These are phyloP conservation scores for Podila epicladia DNA, from an alignment of 192 early-diverging fungal genomes.

Conservation along the genomic window DNA sequence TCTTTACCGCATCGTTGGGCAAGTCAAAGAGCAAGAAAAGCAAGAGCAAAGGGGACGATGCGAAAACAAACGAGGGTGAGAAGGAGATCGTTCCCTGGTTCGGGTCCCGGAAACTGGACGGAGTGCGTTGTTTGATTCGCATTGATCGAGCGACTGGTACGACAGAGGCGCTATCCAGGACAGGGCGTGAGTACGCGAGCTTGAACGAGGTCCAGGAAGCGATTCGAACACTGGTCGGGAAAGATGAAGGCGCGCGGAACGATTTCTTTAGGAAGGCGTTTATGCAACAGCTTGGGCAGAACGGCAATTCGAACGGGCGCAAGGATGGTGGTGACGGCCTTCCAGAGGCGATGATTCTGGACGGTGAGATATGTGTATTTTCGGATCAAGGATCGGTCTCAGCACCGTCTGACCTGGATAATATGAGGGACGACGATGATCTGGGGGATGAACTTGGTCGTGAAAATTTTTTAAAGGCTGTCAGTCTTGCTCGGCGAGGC, in stretches of 20 bases:
- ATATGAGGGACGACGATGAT: background rate
- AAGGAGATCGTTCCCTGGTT: constrained; percentile 32
- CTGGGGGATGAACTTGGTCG: constrained; percentile 14
- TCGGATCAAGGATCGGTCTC: background rate
- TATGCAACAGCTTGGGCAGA: background rate
- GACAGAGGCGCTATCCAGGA: constrained; percentile 53
- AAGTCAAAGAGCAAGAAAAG: background rate
- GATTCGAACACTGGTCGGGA: background rate
- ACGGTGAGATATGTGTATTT: constrained; percentile 64
- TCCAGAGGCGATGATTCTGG: constrained; percentile 42
- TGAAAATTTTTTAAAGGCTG: constrained; percentile 24
- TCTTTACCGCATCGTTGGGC: constrained; percentile 1
- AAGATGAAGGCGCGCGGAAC: background rate
- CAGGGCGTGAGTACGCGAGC: constrained; percentile 42
- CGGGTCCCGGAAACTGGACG: constrained; percentile 61
- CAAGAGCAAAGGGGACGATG: background rate
- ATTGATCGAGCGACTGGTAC: constrained; percentile 19
- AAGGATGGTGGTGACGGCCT: background rate
- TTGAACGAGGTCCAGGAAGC: constrained; percentile 27
- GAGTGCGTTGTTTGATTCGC: constrained; percentile 57
- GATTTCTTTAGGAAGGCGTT: constrained; percentile 16
- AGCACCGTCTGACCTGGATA: background rate
- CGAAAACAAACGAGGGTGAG: background rate
- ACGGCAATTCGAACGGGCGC: background rate
- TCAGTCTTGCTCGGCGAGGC: constrained; percentile 14